phyloP scores from a whole-genome alignment of 371 early-diverging fungal species.

The Nosema granulosis region DNA sequence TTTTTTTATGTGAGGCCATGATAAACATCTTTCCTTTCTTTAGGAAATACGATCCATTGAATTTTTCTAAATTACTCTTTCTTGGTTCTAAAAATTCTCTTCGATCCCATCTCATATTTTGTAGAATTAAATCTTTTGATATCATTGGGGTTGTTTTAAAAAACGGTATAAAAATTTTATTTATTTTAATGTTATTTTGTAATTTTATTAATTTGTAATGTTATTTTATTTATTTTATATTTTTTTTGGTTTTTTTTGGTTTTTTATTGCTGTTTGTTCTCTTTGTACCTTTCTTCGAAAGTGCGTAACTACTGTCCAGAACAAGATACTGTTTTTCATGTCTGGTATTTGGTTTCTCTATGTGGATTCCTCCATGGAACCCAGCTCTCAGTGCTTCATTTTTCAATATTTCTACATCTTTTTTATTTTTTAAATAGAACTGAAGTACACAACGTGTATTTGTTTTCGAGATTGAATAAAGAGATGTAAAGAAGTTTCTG shows the following conservation, averaged over 20 bases:
- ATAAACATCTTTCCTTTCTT: conserved; percentile 2
- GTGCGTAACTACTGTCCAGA: conserved; percentile 63
- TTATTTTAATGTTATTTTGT: too few relatives aligned
- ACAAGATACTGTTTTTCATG: conserved; percentile 90
- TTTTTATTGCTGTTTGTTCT: not conserved
- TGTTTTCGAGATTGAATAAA: conserved; percentile 77
- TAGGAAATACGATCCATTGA: conserved; percentile 1
- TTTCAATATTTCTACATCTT: conserved; percentile 84
- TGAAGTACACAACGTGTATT: conserved; percentile 91
- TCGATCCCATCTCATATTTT: conserved; percentile 7
- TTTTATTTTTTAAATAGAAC: conserved; percentile 91
- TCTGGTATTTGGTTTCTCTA: conserved; percentile 89
- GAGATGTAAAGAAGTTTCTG: conserved; percentile 79
- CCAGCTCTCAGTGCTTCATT: conserved; percentile 79
- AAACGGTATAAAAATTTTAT: not conserved
- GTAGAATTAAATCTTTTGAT: conserved; percentile 19
- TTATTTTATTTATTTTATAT: conserved; percentile 5
- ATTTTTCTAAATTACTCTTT: not conserved
- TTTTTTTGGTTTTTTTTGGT: not conserved
- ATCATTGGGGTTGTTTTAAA: conserved; percentile 21
- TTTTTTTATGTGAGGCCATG: not conserved
- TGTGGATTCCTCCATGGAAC: conserved; percentile 87
- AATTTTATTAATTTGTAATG: too few relatives aligned
- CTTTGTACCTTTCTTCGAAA: not conserved
- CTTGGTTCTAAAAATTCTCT: conserved; percentile 14